Conservation (phyloP, 805 yeast species). For the Kuraishia cidri region DNA sequence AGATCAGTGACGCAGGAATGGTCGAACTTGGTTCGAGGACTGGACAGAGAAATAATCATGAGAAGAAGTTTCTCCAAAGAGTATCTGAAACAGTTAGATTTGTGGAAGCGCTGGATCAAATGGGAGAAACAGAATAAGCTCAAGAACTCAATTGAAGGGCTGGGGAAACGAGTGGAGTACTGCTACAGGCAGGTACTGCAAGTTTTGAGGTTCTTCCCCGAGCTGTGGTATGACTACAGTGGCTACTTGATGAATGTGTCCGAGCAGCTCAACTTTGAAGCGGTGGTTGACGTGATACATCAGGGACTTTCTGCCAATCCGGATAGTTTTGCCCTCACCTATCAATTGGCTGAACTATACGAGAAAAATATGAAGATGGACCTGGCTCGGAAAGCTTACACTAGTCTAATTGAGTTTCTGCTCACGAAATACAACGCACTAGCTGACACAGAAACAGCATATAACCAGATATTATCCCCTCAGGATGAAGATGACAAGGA, state of each 20-base stretch:
- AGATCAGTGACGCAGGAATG: constrained; percentile 71
- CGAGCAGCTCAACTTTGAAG: constrained; percentile 6
- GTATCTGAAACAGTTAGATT: constrained; percentile 29
- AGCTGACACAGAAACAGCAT: constrained; percentile 6
- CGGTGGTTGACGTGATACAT: constrained; percentile 32
- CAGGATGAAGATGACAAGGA: constrained; percentile 3
- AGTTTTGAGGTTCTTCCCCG: constrained; percentile 55
- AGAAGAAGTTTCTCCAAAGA: constrained; percentile 5
- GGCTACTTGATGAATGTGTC: constrained; percentile 9
- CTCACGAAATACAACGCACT: constrained; percentile 22
- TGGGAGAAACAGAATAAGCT: constrained; percentile 74
- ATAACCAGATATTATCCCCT: constrained; percentile 13
- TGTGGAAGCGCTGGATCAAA: constrained; percentile 69
- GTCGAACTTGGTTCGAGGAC: constrained; percentile 42
- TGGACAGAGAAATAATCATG: constrained; percentile 26
- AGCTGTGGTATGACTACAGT: constrained; percentile 64
- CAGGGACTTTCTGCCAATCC: constrained; percentile 62
- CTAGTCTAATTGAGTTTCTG: constrained; percentile 38
- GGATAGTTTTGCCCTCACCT: constrained; percentile 54
- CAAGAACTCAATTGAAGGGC: constrained; percentile 38
- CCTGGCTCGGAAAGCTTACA: constrained; percentile 41
- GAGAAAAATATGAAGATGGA: constrained; percentile 49
- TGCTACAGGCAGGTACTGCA: constrained; percentile 66
- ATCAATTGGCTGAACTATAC: constrained; percentile 58
- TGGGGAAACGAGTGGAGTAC: constrained; percentile 53